Percentiles rank a stretch among this genome's conserved stretches.
Evolutionary conservation across 441 rosid genomes (phyloP).

Genomic region (Melastoma candidum): DNA sequence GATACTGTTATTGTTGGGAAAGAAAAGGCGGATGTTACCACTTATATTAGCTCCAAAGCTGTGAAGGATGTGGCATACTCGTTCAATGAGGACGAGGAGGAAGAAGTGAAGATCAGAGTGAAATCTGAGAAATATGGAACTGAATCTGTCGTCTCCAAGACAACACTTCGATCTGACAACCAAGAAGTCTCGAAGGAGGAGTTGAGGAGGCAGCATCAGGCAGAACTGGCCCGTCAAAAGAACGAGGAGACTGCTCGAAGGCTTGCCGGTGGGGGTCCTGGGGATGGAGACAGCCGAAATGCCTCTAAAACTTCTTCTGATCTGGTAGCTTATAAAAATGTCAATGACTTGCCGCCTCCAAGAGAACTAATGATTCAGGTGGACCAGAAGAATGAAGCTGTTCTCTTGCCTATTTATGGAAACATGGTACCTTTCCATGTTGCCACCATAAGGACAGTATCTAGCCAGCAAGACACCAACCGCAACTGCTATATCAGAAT

Average conservation of each 20-base stretch:
- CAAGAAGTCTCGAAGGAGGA: slow-evolving; percentile 80
- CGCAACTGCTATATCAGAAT: slow-evolving; percentile 59
- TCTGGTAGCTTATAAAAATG: slow-evolving; percentile 69
- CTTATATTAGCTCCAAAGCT: slow-evolving; percentile 58
- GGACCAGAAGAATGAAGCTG: slow-evolving; percentile 76
- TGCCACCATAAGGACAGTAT: slow-evolving; percentile 54
- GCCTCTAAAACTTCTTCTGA: slow-evolving; percentile 46
- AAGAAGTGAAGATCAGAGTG: slow-evolving; percentile 36
- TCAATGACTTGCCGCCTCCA: slow-evolving; percentile 66
- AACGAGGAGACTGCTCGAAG: slow-evolving; percentile 86
- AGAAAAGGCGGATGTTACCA: slow-evolving; percentile 42
- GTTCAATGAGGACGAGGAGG: slow-evolving; percentile 71
- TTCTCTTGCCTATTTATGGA: slow-evolving; percentile 62
- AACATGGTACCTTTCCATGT: slow-evolving; percentile 66
- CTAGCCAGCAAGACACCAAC: slow-evolving; percentile 74
- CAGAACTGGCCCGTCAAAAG: slow-evolving; percentile 87
- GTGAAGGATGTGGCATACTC: slow-evolving; percentile 81
- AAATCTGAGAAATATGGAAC: slow-evolving; percentile 33
- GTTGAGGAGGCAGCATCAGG: slow-evolving; percentile 87
- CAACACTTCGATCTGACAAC: slow-evolving; percentile 75
- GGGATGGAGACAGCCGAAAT: slow-evolving; percentile 46
- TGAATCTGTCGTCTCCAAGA: slow-evolving; percentile 41
- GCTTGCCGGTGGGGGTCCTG: slow-evolving; percentile 64
- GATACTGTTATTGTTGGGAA: slow-evolving; percentile 72
- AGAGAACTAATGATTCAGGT: slow-evolving; percentile 61